These are phyloP conservation scores for Lunularia cruciata DNA, from an alignment of 225 moss, liverwort and hornwort species.

Conservation along the genomic window DNA sequence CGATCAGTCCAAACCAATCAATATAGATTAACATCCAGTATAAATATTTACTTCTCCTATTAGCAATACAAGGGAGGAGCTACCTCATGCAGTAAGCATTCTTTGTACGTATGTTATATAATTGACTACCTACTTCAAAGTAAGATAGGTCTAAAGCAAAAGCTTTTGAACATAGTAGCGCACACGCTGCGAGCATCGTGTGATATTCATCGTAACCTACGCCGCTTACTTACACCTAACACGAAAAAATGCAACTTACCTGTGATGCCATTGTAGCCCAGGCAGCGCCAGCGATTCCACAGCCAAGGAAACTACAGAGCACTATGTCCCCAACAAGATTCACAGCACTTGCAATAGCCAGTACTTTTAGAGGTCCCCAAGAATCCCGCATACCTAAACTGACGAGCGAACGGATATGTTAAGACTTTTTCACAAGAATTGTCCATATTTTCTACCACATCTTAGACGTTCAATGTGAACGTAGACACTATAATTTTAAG, in stretches of 20 bases:
- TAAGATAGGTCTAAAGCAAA: too few species aligned
- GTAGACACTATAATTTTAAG: too few species aligned
- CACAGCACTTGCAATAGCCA: conserved; percentile 66
- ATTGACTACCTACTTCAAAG: too few species aligned
- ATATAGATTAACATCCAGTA: too few species aligned
- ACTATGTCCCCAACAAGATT: conserved; percentile 73
- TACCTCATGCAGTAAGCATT: too few species aligned
- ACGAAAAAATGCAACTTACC: conserved; percentile 31
- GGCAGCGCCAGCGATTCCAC: conserved; percentile 89
- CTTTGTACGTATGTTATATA: too few species aligned
- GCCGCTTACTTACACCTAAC: too few species aligned
- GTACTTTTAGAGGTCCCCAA: conserved; percentile 70
- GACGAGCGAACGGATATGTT: conserved; percentile 20
- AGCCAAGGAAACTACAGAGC: conserved; percentile 76
- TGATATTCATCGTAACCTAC: too few species aligned
- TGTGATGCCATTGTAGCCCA: conserved; percentile 92
- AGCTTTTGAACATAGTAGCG: too few species aligned
- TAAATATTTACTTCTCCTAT: too few species aligned
- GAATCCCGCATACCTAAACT: conserved; percentile 97
- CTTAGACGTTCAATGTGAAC: not conserved
- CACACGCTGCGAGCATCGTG: too few species aligned
- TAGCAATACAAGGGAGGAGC: too few species aligned
- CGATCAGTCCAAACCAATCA: not conserved
- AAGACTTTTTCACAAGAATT: not conserved
- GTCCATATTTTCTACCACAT: not conserved